These are phyloP conservation scores for Pharnaceum exiguum DNA, from an alignment of 148 eudicot genomes.

Conservation along the genomic window DNA sequence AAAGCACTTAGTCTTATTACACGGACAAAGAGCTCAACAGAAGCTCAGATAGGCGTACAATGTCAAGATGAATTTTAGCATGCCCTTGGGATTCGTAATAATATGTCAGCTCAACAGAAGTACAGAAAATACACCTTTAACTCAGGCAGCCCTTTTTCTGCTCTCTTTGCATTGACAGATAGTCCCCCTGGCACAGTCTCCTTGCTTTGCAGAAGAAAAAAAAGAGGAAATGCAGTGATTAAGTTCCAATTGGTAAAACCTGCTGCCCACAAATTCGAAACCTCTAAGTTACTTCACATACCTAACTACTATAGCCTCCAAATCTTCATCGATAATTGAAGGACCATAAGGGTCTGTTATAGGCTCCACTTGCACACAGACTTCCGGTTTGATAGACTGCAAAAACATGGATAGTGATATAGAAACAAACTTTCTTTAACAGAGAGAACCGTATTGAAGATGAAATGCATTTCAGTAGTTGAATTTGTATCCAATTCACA, in stretches of 20 bases:
- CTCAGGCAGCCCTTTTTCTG: slow-evolving; percentile 60
- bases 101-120: neutral
- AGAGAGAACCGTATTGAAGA: too few species aligned
- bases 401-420: neutral
- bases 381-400: slow-evolving; percentile 78
- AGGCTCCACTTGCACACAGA: slow-evolving; percentile 71
- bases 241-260: neutral
- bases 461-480: too few species aligned
- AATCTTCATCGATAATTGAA: slow-evolving; percentile 68
- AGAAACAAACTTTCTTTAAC: neutral
- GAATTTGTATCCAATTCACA: too few species aligned
- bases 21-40: too few species aligned
- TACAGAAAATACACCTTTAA: slow-evolving; percentile 45
- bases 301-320: slow-evolving; percentile 98
- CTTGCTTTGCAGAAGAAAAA: slow-evolving; percentile 78
- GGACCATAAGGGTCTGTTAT: slow-evolving; percentile 89
- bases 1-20: neutral
- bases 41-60: too few species aligned
- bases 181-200: slow-evolving; percentile 81
- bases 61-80: neutral
- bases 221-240: slow-evolving; percentile 4
- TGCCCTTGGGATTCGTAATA: neutral
- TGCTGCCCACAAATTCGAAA: neutral
- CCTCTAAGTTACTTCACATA: slow-evolving; percentile 17
- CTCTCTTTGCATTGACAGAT: slow-evolving; percentile 74